Base-by-base conservation (phyloP, 2,329 filamentous ascomycete species). In the Fusarium miscanthi region DNA sequence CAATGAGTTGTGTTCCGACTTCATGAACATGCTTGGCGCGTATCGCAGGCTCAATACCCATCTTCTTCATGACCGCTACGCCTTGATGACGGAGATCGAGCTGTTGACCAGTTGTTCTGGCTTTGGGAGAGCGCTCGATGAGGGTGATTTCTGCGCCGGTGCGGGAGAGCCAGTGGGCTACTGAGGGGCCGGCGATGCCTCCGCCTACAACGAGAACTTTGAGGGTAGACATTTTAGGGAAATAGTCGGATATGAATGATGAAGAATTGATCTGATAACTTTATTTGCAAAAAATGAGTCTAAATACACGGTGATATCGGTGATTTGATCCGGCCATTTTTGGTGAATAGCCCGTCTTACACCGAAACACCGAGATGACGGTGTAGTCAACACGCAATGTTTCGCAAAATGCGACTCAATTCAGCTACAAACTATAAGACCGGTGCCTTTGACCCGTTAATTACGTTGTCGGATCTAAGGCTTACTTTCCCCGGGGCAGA, bases 201-300 rank as follows among this genome's bases (percentile, higher is more conserved):
- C 61, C 69, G 11, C 72, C 72, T 2, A 72, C 68, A 3, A 74
- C 57, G 19, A 74, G 72, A 2, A 66, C 73, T 67, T 59, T 67
- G 3, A 67, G 57, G 8, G 57, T 23, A 46, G 43, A 17, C 52
- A 68, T 68, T 14, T 33, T 59, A 23, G 51, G 10, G 16, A 27
- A 60, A 49, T 46, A 37, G 21, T 30, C 1, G 38, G 27, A 2
- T 43, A 21, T 21, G 41, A 19, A 53, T 37, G 19, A 16, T 27
- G 12, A 4, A 9, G 12, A 37, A 52, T 37, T 52, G 48, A 52
- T 37, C 31, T 37, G 48, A 52, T 52, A 37, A 52, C 48, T 37
- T 52, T 27, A 37, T 52, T 52, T 27, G 33, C 23, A 17, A 21
- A 5, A 16, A 5, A 16, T 21, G n/a, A 12, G 31, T 25, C 31